These are phyloP conservation scores for Leccinellum albellum DNA, from an alignment of 768 basidiomycete species.

Conservation along the genomic window DNA sequence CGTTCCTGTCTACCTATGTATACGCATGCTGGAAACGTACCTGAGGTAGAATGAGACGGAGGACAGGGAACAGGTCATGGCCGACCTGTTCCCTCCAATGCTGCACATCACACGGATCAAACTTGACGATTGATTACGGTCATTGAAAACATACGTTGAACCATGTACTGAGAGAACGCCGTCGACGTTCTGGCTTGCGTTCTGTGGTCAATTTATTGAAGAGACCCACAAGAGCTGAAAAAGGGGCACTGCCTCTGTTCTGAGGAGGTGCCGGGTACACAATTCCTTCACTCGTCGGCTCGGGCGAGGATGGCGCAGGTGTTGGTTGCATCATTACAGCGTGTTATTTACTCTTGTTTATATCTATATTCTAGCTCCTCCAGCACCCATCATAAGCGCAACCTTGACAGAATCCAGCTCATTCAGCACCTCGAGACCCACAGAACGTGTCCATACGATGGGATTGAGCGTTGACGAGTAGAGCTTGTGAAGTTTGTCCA, in stretches of 20 bases:
- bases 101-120: slow-evolving; percentile 35
- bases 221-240: slow-evolving; percentile 61
- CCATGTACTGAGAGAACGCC: slow-evolving; percentile 69
- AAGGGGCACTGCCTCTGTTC: slow-evolving; percentile 67
- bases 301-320: slow-evolving; percentile 60
- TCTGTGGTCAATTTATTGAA: slow-evolving; percentile 75
- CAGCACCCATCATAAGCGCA: slow-evolving; percentile 80
- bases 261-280: slow-evolving; percentile 55
- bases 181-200: slow-evolving; percentile 69
- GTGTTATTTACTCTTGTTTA: background rate
- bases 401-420: slow-evolving; percentile 82
- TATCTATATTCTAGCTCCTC: slow-evolving; percentile 32
- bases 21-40: slow-evolving; percentile 33
- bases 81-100: slow-evolving; percentile 88
- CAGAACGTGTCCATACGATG: slow-evolving; percentile 82
- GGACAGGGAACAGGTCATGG: slow-evolving; percentile 81
- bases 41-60: slow-evolving; percentile 89
- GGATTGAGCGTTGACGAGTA: slow-evolving; percentile 66
- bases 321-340: slow-evolving; percentile 53
- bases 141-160: slow-evolving; percentile 58
- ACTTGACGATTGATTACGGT: background rate
- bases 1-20: background rate
- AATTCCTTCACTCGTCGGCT: slow-evolving; percentile 18
- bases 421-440: slow-evolving; percentile 88
- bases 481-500: slow-evolving; percentile 88